phyloP scores from a whole-genome alignment of 2,329 filamentous ascomycete species.

The Tothia fuscella region DNA sequence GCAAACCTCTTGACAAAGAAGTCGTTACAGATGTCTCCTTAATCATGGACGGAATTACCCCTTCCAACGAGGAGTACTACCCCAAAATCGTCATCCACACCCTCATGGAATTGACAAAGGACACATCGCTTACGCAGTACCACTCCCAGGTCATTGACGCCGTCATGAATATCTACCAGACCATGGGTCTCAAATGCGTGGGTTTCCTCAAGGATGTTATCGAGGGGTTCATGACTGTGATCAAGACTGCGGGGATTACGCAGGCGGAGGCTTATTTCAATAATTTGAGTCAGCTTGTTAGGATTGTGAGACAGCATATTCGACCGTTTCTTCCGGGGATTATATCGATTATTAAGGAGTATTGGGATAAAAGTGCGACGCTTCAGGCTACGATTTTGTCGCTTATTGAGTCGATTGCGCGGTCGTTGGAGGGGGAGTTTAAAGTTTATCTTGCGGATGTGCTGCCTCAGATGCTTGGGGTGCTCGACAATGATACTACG shows the following conservation, averaged over 20 bases:
- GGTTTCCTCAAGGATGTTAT: constrained; percentile 90
- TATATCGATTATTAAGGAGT: constrained; percentile 74
- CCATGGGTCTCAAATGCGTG: constrained; percentile 88
- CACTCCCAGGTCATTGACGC: constrained; percentile 93
- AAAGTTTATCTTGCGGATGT: constrained; percentile 87
- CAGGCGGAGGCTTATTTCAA: constrained; percentile 95
- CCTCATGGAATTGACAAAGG: constrained; percentile 80
- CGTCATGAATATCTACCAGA: constrained; percentile 98
- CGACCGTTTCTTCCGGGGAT: constrained; percentile 81
- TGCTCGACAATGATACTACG: constrained; percentile 75
- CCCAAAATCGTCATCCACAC: constrained; percentile 97
- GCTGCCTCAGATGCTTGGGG: constrained; percentile 85
- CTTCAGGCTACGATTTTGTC: constrained; percentile 86
- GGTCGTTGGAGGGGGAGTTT: constrained; percentile 93
- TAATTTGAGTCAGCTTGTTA: constrained; percentile 82
- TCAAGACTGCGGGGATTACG: constrained; percentile 64
- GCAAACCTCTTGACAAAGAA: constrained; percentile 55
- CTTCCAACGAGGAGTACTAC: constrained; percentile 96
- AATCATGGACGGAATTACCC: constrained; percentile 95
- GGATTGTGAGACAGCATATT: constrained; percentile 93
- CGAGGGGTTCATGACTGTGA: constrained; percentile 83
- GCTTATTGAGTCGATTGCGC: constrained; percentile 85
- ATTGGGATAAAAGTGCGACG: constrained; percentile 70
- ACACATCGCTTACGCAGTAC: constrained; percentile 77
- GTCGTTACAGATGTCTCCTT: constrained; percentile 80